Base-by-base conservation (phyloP, 129 eudicot species). In the Deinandra increscens region DNA sequence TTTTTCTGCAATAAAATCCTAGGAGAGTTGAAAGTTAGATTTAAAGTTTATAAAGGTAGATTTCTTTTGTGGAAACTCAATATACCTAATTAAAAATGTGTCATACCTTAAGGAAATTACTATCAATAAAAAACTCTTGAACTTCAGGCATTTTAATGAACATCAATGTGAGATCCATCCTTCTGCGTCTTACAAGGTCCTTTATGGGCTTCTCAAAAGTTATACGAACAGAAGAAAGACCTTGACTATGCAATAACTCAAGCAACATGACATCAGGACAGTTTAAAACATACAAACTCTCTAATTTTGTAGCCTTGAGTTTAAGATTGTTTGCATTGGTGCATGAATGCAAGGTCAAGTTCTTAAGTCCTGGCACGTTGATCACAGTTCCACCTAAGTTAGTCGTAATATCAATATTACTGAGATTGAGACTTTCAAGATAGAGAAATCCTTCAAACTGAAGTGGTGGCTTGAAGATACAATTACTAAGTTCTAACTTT, bases 1-100 rank as follows among this genome's bases (percentile, higher is more conserved):
- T 44, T 17, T 64, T 66, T 17, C 59, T 51, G 41, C 78, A n/a
- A 44, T n/a, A 36, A 42, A 22, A 64, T 6, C 15, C 78, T 74
- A 13, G 10, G 7, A 37, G 38, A 37, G 38, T 8, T 48, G 13
- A 34, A 46, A 48, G 41, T 72, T 15, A 60, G 41, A 72, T 60
- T 9, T 7, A 0, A 69, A 51, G 9, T 69, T 51, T 42, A 69
- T 9, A 26, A 26, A 26, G 31, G 31, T 26, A 26, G 3, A 26
- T 1, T 26, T 26, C 31, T 26, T 1, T 26, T 26, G 31, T 26
- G 31, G 31, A 26, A 26, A 26, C 31, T 26, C 31, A 26, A 36
- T 36, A 36, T 29, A 46, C 8, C 36, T 22, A 22, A 10, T 9
- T n/a, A 2, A 9, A 60, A 31, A 10, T 41, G 18, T 33, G 11